phyloP scores from a whole-genome alignment of 768 basidiomycete species.

The Cytidiella melzeri region DNA sequence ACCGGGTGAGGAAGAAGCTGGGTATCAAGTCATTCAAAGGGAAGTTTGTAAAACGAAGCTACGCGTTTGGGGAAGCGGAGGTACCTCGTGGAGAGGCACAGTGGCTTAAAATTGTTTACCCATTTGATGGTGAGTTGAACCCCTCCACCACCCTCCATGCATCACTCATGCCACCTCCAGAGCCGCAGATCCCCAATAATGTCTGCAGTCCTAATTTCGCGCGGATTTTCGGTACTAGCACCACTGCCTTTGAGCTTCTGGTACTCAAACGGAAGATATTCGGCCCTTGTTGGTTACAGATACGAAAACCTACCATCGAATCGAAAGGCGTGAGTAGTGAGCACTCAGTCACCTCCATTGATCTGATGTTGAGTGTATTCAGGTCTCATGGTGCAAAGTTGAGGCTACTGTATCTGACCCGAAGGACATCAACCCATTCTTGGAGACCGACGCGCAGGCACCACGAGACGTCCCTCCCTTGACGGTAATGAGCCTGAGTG shows the following conservation, averaged over 20 bases:
- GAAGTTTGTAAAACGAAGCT: conserved; percentile 84
- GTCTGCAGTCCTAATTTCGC: conserved; percentile 80
- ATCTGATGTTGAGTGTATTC: conserved; percentile 1
- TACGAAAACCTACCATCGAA: conserved; percentile 71
- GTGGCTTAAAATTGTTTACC: conserved; percentile 94
- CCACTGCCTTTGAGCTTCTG: conserved; percentile 87
- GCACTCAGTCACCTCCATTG: conserved; percentile 21
- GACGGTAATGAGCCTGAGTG: conserved; percentile 83
- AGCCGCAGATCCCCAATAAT: conserved; percentile 66
- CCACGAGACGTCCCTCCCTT: conserved; percentile 83
- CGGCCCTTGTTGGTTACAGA: conserved; percentile 96
- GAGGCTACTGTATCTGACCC: conserved; percentile 81
- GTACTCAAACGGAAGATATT: conserved; percentile 96
- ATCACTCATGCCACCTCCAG: conserved; percentile 29
- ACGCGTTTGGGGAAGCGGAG: conserved; percentile 84
- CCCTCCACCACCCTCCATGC: neutral
- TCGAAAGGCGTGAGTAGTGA: conserved; percentile 57
- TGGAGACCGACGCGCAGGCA: conserved; percentile 60
- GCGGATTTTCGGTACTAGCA: conserved; percentile 86
- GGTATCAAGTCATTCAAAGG: conserved; percentile 68
- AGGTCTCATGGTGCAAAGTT: conserved; percentile 97
- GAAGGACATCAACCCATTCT: conserved; percentile 81
- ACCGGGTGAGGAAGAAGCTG: conserved; percentile 63
- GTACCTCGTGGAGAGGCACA: conserved; percentile 73
- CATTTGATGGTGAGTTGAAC: conserved; percentile 66